Base-by-base conservation (phyloP, 2,329 filamentous ascomycete genomes). In the Colletotrichum limetticola region DNA sequence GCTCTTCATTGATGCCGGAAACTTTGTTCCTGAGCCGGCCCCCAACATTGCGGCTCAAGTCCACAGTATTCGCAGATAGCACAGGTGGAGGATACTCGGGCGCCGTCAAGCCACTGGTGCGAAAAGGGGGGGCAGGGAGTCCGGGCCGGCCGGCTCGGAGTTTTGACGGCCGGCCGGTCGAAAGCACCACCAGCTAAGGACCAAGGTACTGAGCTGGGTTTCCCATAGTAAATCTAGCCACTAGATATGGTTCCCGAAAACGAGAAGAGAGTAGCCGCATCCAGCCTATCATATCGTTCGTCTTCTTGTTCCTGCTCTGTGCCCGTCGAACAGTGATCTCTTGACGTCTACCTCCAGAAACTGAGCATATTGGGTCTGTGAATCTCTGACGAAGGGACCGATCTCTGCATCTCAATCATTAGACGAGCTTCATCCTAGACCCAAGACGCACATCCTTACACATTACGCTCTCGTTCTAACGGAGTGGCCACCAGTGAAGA, bases 371-470 rank as follows among this genome's bases (percentile, higher is more conserved):
- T 19, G 24, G 30, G 30, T 49, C 32, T 49, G 26, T 49, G 16
- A 19, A 9, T 30, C 19, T 55, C 22, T 46, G 14, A n/a, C 42
- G 32, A 19, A 22, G 52, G 8, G 19, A 19, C 55, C 42, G 26
- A 28, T 59, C 66, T 66, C 67, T 55, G 11, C 55, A 59, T 55
- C n/a, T 58, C 55, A 9, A 37, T 26, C 53, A 58, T n/a, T 5
- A 42, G 5, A 32, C 46, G 22, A 5, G 24, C 37, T 5, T 7
- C 37, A 16, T 42, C 37, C 37, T 16, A 16, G 37, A 16, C 14
- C 37, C 14, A 3, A 16, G 37, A 42, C 14, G 14, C 37, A 42
- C 16, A 2, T 19, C 37, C 14, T 14, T 19, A 42, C 32, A 11
- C 32, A 32, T 32, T 37, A 14, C 35, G 35, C 12, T 37, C 28